Evolutionary conservation across 1,284 basidiomycete species (phyloP), one percentile per base, ranked within the genome.

Genomic region (Boletus nobilissimus): DNA sequence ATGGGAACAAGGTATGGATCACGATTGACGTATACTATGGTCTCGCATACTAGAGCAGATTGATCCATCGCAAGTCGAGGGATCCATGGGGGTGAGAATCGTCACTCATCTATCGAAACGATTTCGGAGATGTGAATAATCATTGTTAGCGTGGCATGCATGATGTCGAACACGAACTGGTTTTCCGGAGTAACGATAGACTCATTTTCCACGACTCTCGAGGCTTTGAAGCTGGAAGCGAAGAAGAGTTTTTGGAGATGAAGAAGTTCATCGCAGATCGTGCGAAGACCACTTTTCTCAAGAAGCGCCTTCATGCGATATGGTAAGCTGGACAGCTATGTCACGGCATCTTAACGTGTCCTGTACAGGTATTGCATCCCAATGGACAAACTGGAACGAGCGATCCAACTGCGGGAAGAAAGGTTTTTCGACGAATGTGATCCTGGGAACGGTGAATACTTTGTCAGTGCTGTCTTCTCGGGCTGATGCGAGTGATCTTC

Each of bases 311-410:
- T 22, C 64, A 66, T 7, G 63, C 64, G 29, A 74, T 74, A 40
- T 60, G 54, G 73, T 70, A 70, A 51, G 7, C 24, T 7, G 32
- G n/a, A 18, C 8, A 8, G 9, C 6, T 0, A 3, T 6, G 7
- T 51, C 34, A 24, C 10, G 5, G 7, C 18, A 22, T 48, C 3
- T 38, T 10, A n/a, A 68, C 32, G 43, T 24, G 18, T 18, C 6
- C 70, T 26, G 6, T 40, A 9, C 63, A 75, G 63, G 70, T 72
- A 72, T 36, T 75, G 70, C 39, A 73, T 73, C 16, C 54, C 64
- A 18, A 75, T 72, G 74, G 74, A 67, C 40, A 60, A 75, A 24
- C 36, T 70, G 5, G 65, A 48, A 7, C 54, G 54, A 62, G 40
- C 65, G 39, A 39, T 74, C n/a, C 73, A 70, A 48, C 40, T 40